Base-by-base conservation (phyloP, 2,329 filamentous ascomycete species). In the Trichoderma sp. region DNA sequence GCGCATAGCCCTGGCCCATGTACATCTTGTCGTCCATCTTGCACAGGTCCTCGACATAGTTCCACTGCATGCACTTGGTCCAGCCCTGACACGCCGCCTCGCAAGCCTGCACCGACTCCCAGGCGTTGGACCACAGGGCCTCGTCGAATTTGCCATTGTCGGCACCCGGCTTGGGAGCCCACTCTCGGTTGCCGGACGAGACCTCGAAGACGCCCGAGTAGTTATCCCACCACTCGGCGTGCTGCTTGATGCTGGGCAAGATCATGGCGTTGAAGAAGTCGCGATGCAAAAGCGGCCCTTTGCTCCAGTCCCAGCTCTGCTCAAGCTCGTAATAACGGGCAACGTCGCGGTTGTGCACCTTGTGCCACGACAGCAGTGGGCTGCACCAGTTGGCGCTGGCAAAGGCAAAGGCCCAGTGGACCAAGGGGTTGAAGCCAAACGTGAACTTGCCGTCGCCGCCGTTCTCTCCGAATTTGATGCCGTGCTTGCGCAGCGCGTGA, bases 341-440 rank as follows among this genome's bases (percentile, higher is more conserved):
- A 3, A 72, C 68, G 41, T 72, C 71, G 19, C 70, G 69, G 48
- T 64, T 71, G 48, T 72, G 71, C 2, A 70, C 68, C 57, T 72
- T 71, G 66, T 72, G 71, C 67, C 68, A 72, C 4, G 71, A 72
- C 66, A 69, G 19, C 43, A 72, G 44, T 5, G 70, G 71, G n/a
- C 52, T 44, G 54, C 71, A 72, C 71, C 71, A 72, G 57, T 72
- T 72, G 28, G 66, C 55, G 43, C 47, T 54, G 64, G 64, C 66
- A 43, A 72, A 72, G 12, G 63, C 60, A 63, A 71, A 72, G 10
- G 34, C 62, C 70, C 70, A 72, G 45, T 72, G 70, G 3, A 72
- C 69, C 5, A 71, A 55, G 3, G 67, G 67, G 50, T 72, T 72
- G 61, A 72, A 72, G 1, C 71, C 71, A 66, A 67, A 72, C 1